Evolutionary conservation across 2,329 filamentous ascomycete genomes (phyloP).

Genomic region (Bimuria novae-zelandiae): DNA sequence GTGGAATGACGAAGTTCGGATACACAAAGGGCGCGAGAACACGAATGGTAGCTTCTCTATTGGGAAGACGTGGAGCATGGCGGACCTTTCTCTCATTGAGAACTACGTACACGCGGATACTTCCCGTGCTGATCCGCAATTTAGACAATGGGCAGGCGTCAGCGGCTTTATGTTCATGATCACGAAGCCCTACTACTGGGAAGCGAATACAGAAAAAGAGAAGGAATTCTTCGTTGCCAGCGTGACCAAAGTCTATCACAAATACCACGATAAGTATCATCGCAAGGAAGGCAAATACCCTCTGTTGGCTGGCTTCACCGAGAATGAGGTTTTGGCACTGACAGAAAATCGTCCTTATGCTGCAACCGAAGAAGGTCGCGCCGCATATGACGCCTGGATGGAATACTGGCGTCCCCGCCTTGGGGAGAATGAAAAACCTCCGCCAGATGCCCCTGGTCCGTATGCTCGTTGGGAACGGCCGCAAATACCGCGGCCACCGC

Average conservation of each 20-base stretch:
- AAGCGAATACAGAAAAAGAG: constrained; percentile 89
- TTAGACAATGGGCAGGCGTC: constrained; percentile 77
- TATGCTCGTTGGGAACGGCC: constrained; percentile 5
- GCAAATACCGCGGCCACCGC: too few relatives aligned
- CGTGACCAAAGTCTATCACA: constrained; percentile 92
- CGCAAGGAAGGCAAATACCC: constrained; percentile 71
- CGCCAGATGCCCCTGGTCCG: constrained; percentile 10
- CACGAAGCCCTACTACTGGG: constrained; percentile 96
- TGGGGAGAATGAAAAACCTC: not conserved
- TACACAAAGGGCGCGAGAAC: constrained; percentile 98
- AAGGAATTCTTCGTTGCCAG: constrained; percentile 99
- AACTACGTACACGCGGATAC: constrained; percentile 71
- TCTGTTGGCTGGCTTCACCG: constrained; percentile 80
- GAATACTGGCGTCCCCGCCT: not conserved
- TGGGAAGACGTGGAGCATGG: constrained; percentile 96
- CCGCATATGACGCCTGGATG: constrained; percentile 16
- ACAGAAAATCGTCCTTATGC: constrained; percentile 56
- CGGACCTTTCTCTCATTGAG: constrained; percentile 83
- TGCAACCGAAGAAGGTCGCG: constrained; percentile 35
- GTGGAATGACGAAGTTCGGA: constrained; percentile 86
- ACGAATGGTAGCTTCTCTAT: constrained; percentile 93
- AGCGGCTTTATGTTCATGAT: constrained; percentile 87
- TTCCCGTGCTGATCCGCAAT: constrained; percentile 61
- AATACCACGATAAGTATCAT: constrained; percentile 69
- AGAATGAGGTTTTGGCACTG: constrained; percentile 76